Evolutionary conservation across 306 rosid species (phyloP).

Genomic region (Quercus dentata): DNA sequence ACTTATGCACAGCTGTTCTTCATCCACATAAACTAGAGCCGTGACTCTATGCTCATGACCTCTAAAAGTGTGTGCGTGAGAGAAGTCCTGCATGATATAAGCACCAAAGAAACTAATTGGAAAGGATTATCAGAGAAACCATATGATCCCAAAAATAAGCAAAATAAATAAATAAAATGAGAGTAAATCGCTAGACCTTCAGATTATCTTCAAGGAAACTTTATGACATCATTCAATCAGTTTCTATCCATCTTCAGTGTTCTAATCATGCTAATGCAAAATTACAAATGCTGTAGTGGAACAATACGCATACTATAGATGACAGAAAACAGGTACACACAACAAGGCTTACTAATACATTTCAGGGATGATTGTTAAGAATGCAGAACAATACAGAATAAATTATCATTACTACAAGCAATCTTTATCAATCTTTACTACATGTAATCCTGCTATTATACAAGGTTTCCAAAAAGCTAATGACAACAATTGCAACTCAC

Average conservation of each 20-base stretch:
- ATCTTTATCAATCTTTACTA: background rate
- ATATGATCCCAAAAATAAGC: background rate
- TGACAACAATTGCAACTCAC: background rate
- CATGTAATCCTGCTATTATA: background rate
- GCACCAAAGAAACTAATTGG: constrained; percentile 18
- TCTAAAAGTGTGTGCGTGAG: constrained; percentile 70
- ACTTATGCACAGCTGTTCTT: constrained; percentile 74
- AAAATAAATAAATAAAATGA: background rate
- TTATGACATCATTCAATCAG: background rate
- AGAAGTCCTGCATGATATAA: constrained; percentile 66
- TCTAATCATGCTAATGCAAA: background rate
- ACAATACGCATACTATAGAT: background rate
- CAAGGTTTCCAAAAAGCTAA: background rate
- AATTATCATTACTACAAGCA: background rate
- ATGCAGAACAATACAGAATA: background rate
- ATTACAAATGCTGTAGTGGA: background rate
- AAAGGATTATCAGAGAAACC: constrained; percentile 2
- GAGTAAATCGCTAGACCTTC: background rate
- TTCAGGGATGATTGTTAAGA: background rate
- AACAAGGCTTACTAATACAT: background rate
- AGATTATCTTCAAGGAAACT: background rate
- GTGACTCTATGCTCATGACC: constrained; percentile 82
- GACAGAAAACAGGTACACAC: background rate
- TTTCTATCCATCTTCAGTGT: background rate
- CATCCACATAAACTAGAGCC: constrained; percentile 69